Evolutionary conservation across 371 early-diverging fungal species (phyloP), one percentile per base, ranked within the genome.

Genomic region (Zopfochytrium polystomum): DNA sequence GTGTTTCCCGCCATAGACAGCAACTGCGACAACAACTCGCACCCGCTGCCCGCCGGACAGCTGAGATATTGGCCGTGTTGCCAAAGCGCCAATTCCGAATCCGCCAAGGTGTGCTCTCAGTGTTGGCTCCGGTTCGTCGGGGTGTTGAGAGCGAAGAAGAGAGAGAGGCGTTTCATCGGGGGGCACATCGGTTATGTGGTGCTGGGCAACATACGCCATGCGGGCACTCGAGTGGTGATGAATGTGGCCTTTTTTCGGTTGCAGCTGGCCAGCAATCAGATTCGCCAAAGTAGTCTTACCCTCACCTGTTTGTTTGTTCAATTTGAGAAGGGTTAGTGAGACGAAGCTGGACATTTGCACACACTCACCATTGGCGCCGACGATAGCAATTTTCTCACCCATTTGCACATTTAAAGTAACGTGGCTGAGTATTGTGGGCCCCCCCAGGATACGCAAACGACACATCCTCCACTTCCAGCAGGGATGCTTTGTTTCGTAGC

Each of bases 271-370:
- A 0, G 80, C 69, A 25, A 95, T 55, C 50, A 91, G 57, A n/a
- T 88, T 81, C 65, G 91, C 72, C 31, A 93, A 68, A 0, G 94
- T 93, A 18, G 90, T 79, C 67, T 95, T 95, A 43, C 95, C 91
- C n/a, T n/a, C n/a, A n/a, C n/a, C n/a, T n/a, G n/a, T n/a, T n/a
- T n/a, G n/a, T n/a, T n/a, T n/a, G n/a, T n/a, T n/a, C n/a, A n/a
- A n/a, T n/a, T n/a, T n/a, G n/a, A n/a, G n/a, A n/a, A n/a, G n/a
- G n/a, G n/a, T n/a, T n/a, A n/a, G n/a, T n/a, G n/a, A n/a, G n/a
- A n/a, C n/a, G n/a, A n/a, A n/a, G n/a, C n/a, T n/a, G n/a, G n/a
- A n/a, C n/a, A n/a, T n/a, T n/a, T n/a, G n/a, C n/a, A n/a, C n/a
- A n/a, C n/a, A n/a, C 57, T 26, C n/a, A 22, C 90, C 91, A 70